These are phyloP conservation scores for Davidsoniella virescens DNA, from an alignment of 2,329 filamentous ascomycete genomes.

Conservation along the genomic window DNA sequence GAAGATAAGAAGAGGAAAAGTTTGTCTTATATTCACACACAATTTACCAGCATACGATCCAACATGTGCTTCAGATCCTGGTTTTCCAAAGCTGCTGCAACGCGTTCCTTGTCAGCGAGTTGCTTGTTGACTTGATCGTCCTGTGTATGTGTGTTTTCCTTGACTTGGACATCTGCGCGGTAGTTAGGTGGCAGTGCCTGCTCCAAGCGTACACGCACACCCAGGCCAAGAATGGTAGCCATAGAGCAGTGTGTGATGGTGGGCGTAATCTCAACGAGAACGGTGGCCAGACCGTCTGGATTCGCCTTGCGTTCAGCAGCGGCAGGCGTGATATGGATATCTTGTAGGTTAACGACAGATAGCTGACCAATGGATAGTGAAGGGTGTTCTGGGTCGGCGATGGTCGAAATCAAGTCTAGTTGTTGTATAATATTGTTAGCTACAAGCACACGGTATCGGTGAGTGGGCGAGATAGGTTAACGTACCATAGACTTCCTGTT, in stretches of 20 bases:
- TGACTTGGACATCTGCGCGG: conserved; percentile 81
- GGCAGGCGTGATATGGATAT: conserved; percentile 58
- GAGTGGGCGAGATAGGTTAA: not conserved
- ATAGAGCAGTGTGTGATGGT: conserved; percentile 95
- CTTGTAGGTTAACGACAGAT: conserved; percentile 87
- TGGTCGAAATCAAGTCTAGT: conserved; percentile 72
- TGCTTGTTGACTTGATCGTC: conserved; percentile 96
- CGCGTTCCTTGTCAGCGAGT: conserved; percentile 86
- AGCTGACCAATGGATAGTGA: conserved; percentile 72
- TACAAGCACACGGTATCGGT: not conserved
- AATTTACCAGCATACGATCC: conserved; percentile 85
- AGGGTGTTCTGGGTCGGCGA: conserved; percentile 92
- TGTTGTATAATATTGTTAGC: not conserved
- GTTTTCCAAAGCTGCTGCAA: conserved; percentile 89
- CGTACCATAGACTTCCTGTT: conserved; percentile 89
- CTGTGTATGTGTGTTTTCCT: conserved; percentile 88
- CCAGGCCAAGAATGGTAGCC: conserved; percentile 88
- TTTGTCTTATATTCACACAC: conserved; percentile 22
- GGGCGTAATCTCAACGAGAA: conserved; percentile 80
- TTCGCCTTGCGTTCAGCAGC: conserved; percentile 24
- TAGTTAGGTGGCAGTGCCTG: conserved; percentile 83
- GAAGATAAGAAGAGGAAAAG: too few species aligned
- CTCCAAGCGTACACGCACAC: conserved; percentile 79
- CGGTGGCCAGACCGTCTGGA: conserved; percentile 45
- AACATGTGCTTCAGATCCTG: conserved; percentile 75